phyloP scores from a whole-genome alignment of 2,329 filamentous ascomycete species.

The Chrysosporium keratinophilum region DNA sequence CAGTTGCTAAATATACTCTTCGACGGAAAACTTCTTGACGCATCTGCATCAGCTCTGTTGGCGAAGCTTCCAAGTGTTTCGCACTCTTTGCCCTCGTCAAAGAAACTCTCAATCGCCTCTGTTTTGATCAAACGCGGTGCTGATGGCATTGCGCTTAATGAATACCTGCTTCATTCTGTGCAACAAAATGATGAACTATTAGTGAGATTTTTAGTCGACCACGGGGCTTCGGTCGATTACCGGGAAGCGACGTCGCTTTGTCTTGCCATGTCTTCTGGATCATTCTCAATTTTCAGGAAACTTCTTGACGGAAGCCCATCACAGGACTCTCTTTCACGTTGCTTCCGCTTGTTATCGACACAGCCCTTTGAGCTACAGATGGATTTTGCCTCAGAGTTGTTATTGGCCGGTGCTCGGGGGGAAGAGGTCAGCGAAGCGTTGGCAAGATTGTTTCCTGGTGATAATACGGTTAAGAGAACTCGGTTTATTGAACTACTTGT shows the following conservation, averaged over 20 bases:
- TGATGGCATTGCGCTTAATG: conserved; percentile 17
- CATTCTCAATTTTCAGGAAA: conserved; percentile 14
- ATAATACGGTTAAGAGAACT: conserved; percentile 12
- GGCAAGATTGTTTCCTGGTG: conserved; percentile 5
- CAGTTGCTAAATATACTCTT: conserved; percentile 43
- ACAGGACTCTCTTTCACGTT: conserved; percentile 11
- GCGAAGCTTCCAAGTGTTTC: conserved; percentile 12
- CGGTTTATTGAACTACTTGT: conserved; percentile 16
- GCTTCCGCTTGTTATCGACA: conserved; percentile 12
- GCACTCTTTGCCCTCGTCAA: conserved; percentile 11
- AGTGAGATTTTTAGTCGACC: conserved; percentile 18
- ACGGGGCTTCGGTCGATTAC: conserved; percentile 21
- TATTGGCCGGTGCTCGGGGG: conserved; percentile 17
- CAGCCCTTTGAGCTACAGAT: conserved; percentile 10
- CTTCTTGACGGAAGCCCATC: conserved; percentile 16
- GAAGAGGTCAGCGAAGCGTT: conserved; percentile 13
- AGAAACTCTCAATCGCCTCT: conserved; percentile 18
- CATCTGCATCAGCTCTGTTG: conserved; percentile 39
- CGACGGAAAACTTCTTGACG: conserved; percentile 34
- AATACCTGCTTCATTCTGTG: conserved; percentile 18
- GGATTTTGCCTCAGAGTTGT: conserved; percentile 10
- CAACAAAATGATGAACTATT: conserved; percentile 18
- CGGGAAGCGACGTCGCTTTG: conserved; percentile 18
- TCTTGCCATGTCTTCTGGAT: conserved; percentile 15
- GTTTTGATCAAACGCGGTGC: conserved; percentile 16